A percentile compares a stretch with the other conserved stretches of the same genome.
Conservation (phyloP, 371 early-diverging fungal species). For the Massospora cicadina region DNA sequence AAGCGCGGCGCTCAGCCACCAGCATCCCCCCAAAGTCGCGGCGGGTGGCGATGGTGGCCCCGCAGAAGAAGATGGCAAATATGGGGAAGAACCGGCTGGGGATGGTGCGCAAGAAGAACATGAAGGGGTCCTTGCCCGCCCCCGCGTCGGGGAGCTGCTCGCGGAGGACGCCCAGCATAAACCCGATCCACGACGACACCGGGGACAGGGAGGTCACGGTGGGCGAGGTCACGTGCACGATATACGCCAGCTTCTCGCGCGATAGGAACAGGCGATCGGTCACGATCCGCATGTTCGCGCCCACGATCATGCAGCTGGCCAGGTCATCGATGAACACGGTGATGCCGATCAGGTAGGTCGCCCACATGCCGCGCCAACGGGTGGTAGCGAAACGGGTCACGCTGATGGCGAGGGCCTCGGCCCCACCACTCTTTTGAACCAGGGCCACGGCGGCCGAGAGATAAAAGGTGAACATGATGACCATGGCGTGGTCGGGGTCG, state of each 20-base stretch:
- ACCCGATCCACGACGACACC: conserved; percentile 11
- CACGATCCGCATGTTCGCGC: conserved; percentile 10
- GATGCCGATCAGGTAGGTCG: conserved; percentile 9
- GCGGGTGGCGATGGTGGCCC: not conserved
- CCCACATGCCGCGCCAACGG: conserved; percentile 9
- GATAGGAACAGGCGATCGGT: conserved; percentile 5
- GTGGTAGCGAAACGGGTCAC: conserved; percentile 11
- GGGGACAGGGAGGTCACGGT: conserved; percentile 6
- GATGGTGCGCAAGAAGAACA: conserved; percentile 10
- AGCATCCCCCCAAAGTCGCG: conserved; percentile 12
- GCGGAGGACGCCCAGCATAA: conserved; percentile 4
- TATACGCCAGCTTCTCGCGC: conserved; percentile 9
- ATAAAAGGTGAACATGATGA: conserved; percentile 10
- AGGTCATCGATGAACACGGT: conserved; percentile 10
- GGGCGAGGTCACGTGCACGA: conserved; percentile 12
- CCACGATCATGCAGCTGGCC: conserved; percentile 11
- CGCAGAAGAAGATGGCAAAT: conserved; percentile 8
- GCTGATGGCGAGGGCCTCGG: conserved; percentile 4
- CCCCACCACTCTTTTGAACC: conserved; percentile 12
- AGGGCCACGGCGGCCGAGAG: conserved; percentile 7
- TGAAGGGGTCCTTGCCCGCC: conserved; percentile 7
- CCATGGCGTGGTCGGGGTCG: conserved; percentile 10
- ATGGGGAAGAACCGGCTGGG: conserved; percentile 10
- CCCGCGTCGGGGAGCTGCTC: not conserved
- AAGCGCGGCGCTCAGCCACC: conserved; percentile 8